A percentile compares a stretch with the other conserved stretches of the same genome.
Conservation (phyloP, 768 basidiomycete species). For the Tricholomella constricta region DNA sequence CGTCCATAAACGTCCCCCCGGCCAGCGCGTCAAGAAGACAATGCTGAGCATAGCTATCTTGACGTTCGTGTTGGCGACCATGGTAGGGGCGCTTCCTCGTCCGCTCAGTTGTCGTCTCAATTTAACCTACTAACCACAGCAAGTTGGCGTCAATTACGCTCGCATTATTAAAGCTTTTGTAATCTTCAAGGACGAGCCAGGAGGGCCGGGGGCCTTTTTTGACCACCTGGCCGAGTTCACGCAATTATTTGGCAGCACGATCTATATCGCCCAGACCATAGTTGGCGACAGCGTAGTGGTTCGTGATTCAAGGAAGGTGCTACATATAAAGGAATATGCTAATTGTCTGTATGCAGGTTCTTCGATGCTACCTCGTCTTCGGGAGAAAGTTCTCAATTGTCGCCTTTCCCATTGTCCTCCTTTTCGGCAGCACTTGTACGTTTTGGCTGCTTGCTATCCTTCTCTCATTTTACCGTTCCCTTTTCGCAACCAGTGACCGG, state of each 20-base stretch:
- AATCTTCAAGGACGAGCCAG: constrained; percentile 22
- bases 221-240: constrained; percentile 35
- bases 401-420: not conserved
- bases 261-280: constrained; percentile 39
- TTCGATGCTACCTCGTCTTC: constrained; percentile 3
- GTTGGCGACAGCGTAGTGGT: constrained; percentile 40
- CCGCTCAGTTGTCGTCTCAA: not conserved
- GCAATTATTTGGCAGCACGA: constrained; percentile 37
- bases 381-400: not conserved
- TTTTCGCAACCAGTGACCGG: constrained; percentile 22
- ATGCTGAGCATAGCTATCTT: constrained; percentile 33
- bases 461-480: too few species aligned
- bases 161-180: constrained; percentile 39
- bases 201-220: constrained; percentile 33
- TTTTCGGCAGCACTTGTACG: not conserved
- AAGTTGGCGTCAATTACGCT: constrained; percentile 36
- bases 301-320: constrained; percentile 8
- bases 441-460: too few species aligned
- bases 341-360: not conserved
- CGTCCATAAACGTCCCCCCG: constrained; percentile 23
- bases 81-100: constrained; percentile 19
- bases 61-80: constrained; percentile 35
- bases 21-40: constrained; percentile 26
- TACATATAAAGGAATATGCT: not conserved
- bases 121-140: constrained; percentile 22